Evolutionary conservation across 148 eudicot genomes (phyloP), one percentile per base, ranked within the genome.

Genomic region (Talinum fruticosum): DNA sequence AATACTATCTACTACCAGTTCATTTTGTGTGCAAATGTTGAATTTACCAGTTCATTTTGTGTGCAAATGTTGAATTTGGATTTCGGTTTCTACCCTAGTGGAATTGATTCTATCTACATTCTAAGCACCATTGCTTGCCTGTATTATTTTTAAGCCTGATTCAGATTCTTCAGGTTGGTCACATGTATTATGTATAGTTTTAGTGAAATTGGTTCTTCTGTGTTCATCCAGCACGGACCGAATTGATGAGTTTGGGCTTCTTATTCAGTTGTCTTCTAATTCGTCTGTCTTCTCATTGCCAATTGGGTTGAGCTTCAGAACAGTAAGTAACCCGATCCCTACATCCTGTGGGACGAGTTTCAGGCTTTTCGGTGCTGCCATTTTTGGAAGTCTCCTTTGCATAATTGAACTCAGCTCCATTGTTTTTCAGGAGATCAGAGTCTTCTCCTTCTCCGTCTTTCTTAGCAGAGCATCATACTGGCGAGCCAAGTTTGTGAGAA

Each of bases 1-100:
- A 26, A 51, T 36, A 33, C 26, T 24, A 14, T 19, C 64, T 59
- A 4, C 41, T 10, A 18, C 53, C 59, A 69, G 74, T 68, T 67
- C 71, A 53, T 34, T 68, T 66, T 35, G 28, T 16, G 74, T 53
- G 61, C 10, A 2, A 8, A n/a, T n/a, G n/a, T n/a, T n/a, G n/a
- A n/a, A n/a, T n/a, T n/a, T 6, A 18, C 53, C 59, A 69, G 74
- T 68, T 67, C 71, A 53, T 34, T 68, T 66, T 35, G 28, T 16
- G 74, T 53, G 61, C 15, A 4, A 14, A 16, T 18, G 80, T 51
- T 28, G 66, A 24, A 54, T 64, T 30, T 36, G 24, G 66, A 23
- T 59, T 59, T 59, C 26, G 12, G 28, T 5, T 59, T n/a, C 29
- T 8, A 15, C 29, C n/a, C 0, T 26, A 24, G 3, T 51, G 57